A percentile compares a stretch with the other conserved stretches of the same genome.
Evolutionary conservation across 139 green algal genomes (phyloP).

Genomic region (Pedinophyceae sp.): DNA sequence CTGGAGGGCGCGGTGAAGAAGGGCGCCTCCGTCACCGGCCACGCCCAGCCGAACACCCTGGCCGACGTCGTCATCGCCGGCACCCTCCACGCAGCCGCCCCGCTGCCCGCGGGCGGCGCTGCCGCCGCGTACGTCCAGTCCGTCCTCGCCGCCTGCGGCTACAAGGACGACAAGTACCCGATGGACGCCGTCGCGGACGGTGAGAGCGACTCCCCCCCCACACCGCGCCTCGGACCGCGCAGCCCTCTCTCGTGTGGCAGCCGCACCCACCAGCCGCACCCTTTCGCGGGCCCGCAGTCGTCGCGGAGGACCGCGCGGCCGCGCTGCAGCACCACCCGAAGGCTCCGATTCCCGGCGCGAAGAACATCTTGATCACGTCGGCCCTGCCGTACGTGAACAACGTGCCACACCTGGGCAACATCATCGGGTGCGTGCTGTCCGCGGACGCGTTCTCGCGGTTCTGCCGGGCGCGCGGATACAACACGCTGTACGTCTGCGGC

Average conservation of each 20-base stretch:
- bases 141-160: neutral
- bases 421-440: conserved; percentile 92
- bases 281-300: no score
- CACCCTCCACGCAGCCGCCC: conserved; percentile 7
- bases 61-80: conserved; percentile 32
- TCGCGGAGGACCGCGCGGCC: no score
- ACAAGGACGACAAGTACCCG: neutral
- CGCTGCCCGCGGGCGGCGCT: neutral
- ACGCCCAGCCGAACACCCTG: conserved; percentile 12
- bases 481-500: conserved; percentile 86
- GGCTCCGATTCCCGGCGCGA: neutral
- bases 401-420: conserved; percentile 96
- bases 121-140: neutral
- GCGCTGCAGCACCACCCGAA: no score
- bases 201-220: neutral
- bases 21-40: conserved; percentile 9
- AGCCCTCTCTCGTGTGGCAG: neutral
- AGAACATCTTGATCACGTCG: conserved; percentile 69
- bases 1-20: conserved; percentile 14
- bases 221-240: no score
- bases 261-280: neutral
- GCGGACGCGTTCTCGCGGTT: conserved; percentile 87
- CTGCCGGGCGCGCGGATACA: conserved; percentile 69
- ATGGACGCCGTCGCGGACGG: neutral
- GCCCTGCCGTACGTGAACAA: conserved; percentile 99